phyloP scores from a whole-genome alignment of 805 yeast species.

The Barnettozyma vustinii region DNA sequence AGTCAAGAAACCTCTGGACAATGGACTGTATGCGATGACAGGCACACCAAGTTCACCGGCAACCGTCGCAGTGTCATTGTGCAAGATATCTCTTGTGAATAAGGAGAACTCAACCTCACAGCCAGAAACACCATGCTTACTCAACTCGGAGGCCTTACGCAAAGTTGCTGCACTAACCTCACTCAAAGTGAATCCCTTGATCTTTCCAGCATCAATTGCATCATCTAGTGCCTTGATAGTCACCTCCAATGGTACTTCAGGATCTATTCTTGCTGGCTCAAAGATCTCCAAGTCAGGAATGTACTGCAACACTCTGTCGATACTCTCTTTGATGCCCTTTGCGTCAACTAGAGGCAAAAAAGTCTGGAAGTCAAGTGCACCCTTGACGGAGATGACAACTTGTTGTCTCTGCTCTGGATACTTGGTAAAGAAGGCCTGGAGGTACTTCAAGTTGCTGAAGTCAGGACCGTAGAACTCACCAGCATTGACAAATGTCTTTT shows the following conservation, averaged over 20 bases:
- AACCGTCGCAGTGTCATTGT: slow-evolving; percentile 58
- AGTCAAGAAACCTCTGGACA: slow-evolving; percentile 73
- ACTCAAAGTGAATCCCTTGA: slow-evolving; percentile 68
- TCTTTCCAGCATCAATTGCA: slow-evolving; percentile 54
- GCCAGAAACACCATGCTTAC: slow-evolving; percentile 47
- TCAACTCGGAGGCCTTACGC: slow-evolving; percentile 47
- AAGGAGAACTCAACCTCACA: slow-evolving; percentile 80
- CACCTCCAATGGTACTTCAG: slow-evolving; percentile 49
- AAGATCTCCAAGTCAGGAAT: slow-evolving; percentile 52
- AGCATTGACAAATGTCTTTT: slow-evolving; percentile 55
- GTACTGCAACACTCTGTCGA: slow-evolving; percentile 37
- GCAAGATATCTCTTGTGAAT: slow-evolving; percentile 52
- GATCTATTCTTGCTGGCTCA: slow-evolving; percentile 71
- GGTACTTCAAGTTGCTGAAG: slow-evolving; percentile 47
- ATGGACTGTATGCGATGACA: slow-evolving; percentile 76
- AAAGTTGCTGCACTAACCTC: slow-evolving; percentile 66
- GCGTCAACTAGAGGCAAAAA: slow-evolving; percentile 44
- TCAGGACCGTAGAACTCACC: slow-evolving; percentile 78
- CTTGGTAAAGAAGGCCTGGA: slow-evolving; percentile 51
- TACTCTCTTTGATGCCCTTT: slow-evolving; percentile 41
- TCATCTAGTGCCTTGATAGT: slow-evolving; percentile 52
- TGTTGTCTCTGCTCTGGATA: slow-evolving; percentile 52
- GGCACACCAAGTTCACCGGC: slow-evolving; percentile 58
- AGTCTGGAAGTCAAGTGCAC: slow-evolving; percentile 40
- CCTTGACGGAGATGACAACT: slow-evolving; percentile 63